Evolutionary conservation across 2,329 filamentous ascomycete genomes (phyloP), one percentile per base, ranked within the genome.

Genomic region (Ascochyta pisi): DNA sequence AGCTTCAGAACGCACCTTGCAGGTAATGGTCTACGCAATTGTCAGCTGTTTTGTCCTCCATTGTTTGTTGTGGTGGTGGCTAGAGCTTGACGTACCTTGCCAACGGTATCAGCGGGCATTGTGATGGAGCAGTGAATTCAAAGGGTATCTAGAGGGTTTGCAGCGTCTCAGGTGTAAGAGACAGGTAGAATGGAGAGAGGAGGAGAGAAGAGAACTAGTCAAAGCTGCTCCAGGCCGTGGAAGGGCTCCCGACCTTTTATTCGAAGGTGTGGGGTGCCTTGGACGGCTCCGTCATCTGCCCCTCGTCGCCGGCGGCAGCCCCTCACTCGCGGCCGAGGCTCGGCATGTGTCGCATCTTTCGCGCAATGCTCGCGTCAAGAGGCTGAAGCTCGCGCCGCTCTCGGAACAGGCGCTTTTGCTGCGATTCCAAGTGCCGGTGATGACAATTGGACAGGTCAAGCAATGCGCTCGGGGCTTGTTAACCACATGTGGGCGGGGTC

Each of bases 1-100:
- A 29, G 43, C 53, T 48, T 35, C 48, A 47, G 19, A 48, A 56
- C 53, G 33, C 34, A 56, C 53, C 80, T 95, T 94, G 86, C 93
- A 97, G 71, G 89, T 96, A 76, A 96, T 96, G 70, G 91, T 92
- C 92, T 97, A 70, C 12, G 43, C 38, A 35, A 39, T 38, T 57
- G 54, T 56, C 47, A 56, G 53, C 53, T 43, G n/a, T 15, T 48
- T 23, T 4, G 33, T 37, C 29, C 40, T 47, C 19, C n/a, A 24
- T 37, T 15, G 43, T 46, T 24, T 51, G 38, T 31, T 39, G 37
- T 31, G 16, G 42, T 43, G 41, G 13, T 55, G n/a, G 12, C 26
- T 19, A n/a, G 46, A 10, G 42, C 37, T 47, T 15, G 35, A 51
- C 53, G 42, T 56, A 56, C 53, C 53, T 53, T 50, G 40, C 50